Conservation (phyloP, 2,329 filamentous ascomycete genomes). For the Talaromyces islandicus region DNA sequence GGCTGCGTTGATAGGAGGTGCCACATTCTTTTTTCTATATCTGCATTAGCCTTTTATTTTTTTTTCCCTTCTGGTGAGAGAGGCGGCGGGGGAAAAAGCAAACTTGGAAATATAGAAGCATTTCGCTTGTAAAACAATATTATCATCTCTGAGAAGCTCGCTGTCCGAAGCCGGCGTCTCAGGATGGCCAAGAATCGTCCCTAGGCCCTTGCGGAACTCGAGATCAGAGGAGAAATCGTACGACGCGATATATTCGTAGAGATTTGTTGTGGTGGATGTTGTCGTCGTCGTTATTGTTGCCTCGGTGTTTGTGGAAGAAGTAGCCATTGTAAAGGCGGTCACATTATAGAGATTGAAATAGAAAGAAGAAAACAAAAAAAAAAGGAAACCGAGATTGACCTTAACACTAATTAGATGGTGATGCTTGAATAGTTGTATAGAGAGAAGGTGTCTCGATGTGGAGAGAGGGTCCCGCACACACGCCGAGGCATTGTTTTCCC, state of each 20-base stretch:
- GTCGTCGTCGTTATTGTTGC: background rate
- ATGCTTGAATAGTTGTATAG: background rate
- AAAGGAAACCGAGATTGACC: background rate
- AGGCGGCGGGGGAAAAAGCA: background rate
- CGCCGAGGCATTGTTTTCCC: background rate
- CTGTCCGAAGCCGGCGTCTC: slow-evolving; percentile 30
- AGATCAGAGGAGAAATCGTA: slow-evolving; percentile 38
- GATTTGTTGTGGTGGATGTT: background rate
- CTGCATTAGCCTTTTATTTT: background rate
- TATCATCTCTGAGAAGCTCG: slow-evolving; percentile 34
- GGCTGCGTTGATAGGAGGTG: slow-evolving; percentile 55
- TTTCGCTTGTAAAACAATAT: slow-evolving; percentile 40
- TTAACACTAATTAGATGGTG: background rate
- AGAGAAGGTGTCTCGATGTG: background rate
- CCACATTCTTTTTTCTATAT: slow-evolving; percentile 31
- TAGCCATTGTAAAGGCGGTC: background rate
- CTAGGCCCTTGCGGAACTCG: slow-evolving; percentile 44
- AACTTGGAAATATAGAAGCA: slow-evolving; percentile 45
- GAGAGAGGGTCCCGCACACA: background rate
- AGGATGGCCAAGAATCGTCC: slow-evolving; percentile 39
- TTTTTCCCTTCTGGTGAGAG: background rate
- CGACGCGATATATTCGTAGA: slow-evolving; percentile 28
- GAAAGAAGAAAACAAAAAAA: background rate
- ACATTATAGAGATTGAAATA: background rate
- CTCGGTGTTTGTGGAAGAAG: background rate